phyloP scores from a whole-genome alignment of 2,329 filamentous ascomycete genomes.

The Mycocentrospora acerina region DNA sequence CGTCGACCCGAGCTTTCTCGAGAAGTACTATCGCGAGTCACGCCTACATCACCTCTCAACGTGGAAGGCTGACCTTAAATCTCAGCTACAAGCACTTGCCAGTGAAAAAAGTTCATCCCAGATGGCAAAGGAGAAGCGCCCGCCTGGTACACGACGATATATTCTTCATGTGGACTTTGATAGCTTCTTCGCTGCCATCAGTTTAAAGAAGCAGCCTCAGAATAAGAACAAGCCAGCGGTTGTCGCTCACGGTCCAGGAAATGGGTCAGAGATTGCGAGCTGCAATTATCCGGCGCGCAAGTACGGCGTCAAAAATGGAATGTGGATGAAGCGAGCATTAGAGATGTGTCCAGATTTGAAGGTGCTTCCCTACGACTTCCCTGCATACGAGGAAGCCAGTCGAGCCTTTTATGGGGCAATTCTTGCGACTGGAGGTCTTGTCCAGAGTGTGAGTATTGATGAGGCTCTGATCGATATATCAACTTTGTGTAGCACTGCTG shows the following conservation, averaged over 20 bases:
- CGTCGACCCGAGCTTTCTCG: constrained; percentile 88
- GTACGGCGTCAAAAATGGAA: constrained; percentile 91
- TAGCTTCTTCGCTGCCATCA: constrained; percentile 96
- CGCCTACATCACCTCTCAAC: constrained; percentile 91
- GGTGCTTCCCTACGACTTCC: constrained; percentile 93
- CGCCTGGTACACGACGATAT: constrained; percentile 70
- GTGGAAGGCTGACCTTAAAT: constrained; percentile 95
- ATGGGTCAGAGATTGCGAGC: constrained; percentile 91
- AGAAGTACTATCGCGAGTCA: constrained; percentile 94
- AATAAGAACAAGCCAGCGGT: constrained; percentile 77
- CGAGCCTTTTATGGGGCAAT: constrained; percentile 84
- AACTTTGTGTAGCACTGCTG: constrained; percentile 63
- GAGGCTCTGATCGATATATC: constrained; percentile 90
- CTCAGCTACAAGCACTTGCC: constrained; percentile 78
- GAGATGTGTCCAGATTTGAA: constrained; percentile 83
- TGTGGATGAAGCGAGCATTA: constrained; percentile 96
- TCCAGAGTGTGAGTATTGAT: constrained; percentile 96
- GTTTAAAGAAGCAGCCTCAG: constrained; percentile 74
- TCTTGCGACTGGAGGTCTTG: constrained; percentile 73
- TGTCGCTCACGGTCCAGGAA: constrained; percentile 83
- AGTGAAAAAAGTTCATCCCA: constrained; percentile 64
- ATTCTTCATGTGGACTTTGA: constrained; percentile 97
- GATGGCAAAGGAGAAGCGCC: constrained; percentile 54
- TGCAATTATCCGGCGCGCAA: constrained; percentile 91
- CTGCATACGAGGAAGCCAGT: constrained; percentile 90